Base-by-base conservation (phyloP, 495 filamentous ascomycete genomes). In the Daldinia grandis region DNA sequence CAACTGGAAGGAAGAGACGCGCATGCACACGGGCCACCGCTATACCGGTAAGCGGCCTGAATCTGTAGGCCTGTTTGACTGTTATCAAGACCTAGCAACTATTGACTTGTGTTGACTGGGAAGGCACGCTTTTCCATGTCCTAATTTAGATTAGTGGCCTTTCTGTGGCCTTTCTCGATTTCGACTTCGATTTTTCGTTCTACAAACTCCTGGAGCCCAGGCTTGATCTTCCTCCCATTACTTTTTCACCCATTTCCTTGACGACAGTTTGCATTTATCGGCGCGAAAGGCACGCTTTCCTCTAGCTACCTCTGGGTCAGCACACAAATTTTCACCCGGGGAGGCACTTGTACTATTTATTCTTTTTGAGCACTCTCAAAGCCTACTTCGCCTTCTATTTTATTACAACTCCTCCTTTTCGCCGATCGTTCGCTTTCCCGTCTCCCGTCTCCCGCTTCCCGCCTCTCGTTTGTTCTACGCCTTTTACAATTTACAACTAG, bases 171-270 rank as follows among this genome's bases (percentile, higher is more conserved):
- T 35, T 35, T 64, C 69, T 68, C 21, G 63, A 67, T 68, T 72
- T 69, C 69, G 67, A 76, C 75, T 67, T 76, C 66, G 75, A 76
- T 71, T 76, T 76, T 76, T 76, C 72, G 75, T 75, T 72, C 75
- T 61, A 70, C 65, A 60, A 60, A 71, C 69, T 62, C 64, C 65
- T 57, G 64, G 60, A 67, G 66, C 64, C 73, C 56, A 60, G 66
- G 31, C 59, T 62, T 51, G 54, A 50, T 68, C 57, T 21, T 66
- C 57, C 65, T 64, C 57, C 63, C 55, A 62, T 62, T 58, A 42
- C 58, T 54, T 73, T 58, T 58, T 24, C 61, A 28, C 42, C 33
- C 63, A 17, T 61, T 63, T 53, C 55, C 58, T 73, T 64, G 47
- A 73, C 61, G 62, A 55, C 66, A 51, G 56, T 66, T 72, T 54